phyloP scores from a whole-genome alignment of 1,284 basidiomycete genomes.

The Phellopilus nigrolimitatus region DNA sequence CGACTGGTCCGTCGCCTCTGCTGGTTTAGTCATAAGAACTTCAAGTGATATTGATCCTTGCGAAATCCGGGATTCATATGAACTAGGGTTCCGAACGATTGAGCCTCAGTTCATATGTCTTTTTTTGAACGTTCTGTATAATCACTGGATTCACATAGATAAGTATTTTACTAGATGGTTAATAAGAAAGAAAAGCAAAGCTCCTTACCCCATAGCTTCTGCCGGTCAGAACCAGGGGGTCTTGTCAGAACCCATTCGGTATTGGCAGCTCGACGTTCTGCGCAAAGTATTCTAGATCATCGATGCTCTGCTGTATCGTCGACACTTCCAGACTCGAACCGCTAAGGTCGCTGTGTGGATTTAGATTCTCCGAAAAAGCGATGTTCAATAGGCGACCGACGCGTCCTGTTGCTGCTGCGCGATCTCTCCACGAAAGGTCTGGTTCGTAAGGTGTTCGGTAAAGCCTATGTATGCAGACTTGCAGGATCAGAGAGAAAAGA shows the following conservation, averaged over 20 bases:
- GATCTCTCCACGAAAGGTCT: slow-evolving; percentile 59
- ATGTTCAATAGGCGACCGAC: slow-evolving; percentile 55
- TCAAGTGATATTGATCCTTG: too few relatives aligned
- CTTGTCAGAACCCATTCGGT: slow-evolving; percentile 56
- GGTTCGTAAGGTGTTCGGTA: slow-evolving; percentile 55
- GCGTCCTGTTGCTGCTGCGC: slow-evolving; percentile 63
- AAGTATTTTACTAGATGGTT: too few relatives aligned
- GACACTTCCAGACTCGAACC: slow-evolving; percentile 51
- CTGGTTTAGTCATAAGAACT: too few relatives aligned
- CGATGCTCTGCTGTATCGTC: slow-evolving; percentile 67
- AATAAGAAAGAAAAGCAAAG: too few relatives aligned
- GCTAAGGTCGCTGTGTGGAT: slow-evolving; percentile 60
- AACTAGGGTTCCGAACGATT: too few relatives aligned
- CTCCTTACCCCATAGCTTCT: slow-evolving; percentile 71
- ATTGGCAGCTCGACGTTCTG: slow-evolving; percentile 61
- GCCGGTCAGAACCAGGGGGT: slow-evolving; percentile 69
- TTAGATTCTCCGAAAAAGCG: slow-evolving; percentile 51
- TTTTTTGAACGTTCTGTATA: too few relatives aligned
- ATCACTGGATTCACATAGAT: too few relatives aligned
- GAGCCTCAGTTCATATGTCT: too few relatives aligned
- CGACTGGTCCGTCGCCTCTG: too few relatives aligned
- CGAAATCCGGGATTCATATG: too few relatives aligned
- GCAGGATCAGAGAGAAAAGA: slow-evolving; percentile 5
- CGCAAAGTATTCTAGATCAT: slow-evolving; percentile 68
- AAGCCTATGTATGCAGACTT: too few relatives aligned